Evolutionary conservation across 208 protist species (phyloP), one percentile per base, ranked within the genome.

Genomic region (Trypanosoma platydactyli): DNA sequence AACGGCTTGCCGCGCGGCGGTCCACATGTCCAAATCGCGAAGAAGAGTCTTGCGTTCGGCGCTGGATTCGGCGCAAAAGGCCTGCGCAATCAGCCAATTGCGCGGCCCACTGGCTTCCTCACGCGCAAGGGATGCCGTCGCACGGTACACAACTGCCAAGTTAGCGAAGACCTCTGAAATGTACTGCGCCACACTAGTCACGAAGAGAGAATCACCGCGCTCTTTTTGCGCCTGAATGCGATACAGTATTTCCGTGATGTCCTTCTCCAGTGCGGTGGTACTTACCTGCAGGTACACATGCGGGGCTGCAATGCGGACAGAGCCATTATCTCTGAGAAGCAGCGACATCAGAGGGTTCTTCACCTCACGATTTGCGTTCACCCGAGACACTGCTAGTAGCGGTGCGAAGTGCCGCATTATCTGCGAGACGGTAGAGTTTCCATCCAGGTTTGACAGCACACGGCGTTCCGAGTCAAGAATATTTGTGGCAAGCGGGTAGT

Each of bases 51-150:
- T 45, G 0, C 88, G 81, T 6, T 80, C 77, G 58, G 59, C 68
- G 24, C 54, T 54, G 9, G 88, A 94, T 38, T 80, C 58, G 1
- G 68, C 71, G 45, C 81, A 83, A 60, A 94, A 89, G 13, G 74
- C 72, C 62, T 94, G 77, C 16, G 88, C 77, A 29, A 90, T 72
- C 12, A 94, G 68, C 88, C 88, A 94, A 69, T 90, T 78, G 11
- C 81, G 76, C 52, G 89, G 78, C 0, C 73, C 88, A 22, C 61
- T 67, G 49, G 68, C 68, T 27, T 75, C 77, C 58, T 88, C 82
- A 25, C 84, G 84, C 20, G 64, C 42, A 22, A 94, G 82, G 35
- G 83, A 68, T 7, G 84, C 81, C 18, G 88, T 88, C 67, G 67
- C 78, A 59, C 84, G 82, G 69, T 89, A 88, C 24, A 94, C 64